Percentiles rank a stretch among this genome's conserved stretches.
Conservation (phyloP, 495 filamentous ascomycete genomes). For the Penicillium psychrofluorescens region DNA sequence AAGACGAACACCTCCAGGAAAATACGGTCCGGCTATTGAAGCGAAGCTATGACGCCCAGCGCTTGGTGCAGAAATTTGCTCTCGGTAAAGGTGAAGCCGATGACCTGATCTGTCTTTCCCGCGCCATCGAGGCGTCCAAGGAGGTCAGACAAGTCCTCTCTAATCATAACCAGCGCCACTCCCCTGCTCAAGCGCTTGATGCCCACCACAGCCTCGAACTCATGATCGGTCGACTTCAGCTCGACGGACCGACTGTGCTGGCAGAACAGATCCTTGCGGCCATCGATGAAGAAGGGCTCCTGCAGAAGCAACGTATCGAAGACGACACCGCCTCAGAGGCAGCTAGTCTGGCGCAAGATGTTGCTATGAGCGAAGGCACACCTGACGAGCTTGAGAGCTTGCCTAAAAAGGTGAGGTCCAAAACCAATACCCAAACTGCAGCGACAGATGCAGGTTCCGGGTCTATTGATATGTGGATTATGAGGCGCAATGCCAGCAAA, state of each 20-base stretch:
- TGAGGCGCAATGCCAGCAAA: constrained; percentile 65
- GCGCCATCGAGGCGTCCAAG: constrained; percentile 71
- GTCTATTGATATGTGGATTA: constrained; percentile 68
- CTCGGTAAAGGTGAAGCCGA: constrained; percentile 90
- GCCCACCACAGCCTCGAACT: constrained; percentile 31
- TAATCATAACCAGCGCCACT: constrained; percentile 2
- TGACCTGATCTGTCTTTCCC: constrained; percentile 75
- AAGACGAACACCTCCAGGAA: constrained; percentile 56
- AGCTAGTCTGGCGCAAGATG: constrained; percentile 58
- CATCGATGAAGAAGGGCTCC: constrained; percentile 90
- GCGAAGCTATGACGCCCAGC: constrained; percentile 75
- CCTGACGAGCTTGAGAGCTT: constrained; percentile 37
- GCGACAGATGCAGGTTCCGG: constrained; percentile 21
- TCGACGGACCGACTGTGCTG: constrained; percentile 61
- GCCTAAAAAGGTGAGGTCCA: constrained; percentile 35
- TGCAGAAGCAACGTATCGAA: constrained; percentile 68
- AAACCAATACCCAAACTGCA: constrained; percentile 19
- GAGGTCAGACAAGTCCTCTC: constrained; percentile 51
- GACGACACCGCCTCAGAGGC: constrained; percentile 62
- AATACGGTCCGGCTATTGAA: constrained; percentile 59
- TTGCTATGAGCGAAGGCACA: constrained; percentile 53
- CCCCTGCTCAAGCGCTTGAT: constrained; percentile 10
- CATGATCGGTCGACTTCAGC: constrained; percentile 54
- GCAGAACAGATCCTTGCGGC: constrained; percentile 63
- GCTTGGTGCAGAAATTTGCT: constrained; percentile 87